phyloP scores from a whole-genome alignment of 2,329 filamentous ascomycete species.

The Bisporella sp. region DNA sequence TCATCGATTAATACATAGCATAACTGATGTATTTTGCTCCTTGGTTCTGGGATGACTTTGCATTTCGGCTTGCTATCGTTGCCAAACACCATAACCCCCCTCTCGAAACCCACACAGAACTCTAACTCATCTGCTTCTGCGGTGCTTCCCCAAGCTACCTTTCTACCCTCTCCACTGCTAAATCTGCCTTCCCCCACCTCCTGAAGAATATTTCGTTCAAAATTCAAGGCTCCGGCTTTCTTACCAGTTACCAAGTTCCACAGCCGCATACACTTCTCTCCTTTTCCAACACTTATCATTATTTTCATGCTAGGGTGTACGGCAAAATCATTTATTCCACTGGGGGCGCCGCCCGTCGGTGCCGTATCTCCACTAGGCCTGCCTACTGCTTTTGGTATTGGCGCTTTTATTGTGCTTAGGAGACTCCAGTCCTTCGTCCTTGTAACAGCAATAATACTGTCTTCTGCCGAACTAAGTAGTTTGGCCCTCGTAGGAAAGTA shows the following conservation, averaged over 20 bases:
- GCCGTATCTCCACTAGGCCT: constrained; percentile 88
- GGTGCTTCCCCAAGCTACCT: constrained; percentile 70
- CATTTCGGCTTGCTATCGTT: constrained; percentile 81
- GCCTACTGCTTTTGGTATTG: constrained; percentile 71
- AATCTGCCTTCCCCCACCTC: constrained; percentile 71
- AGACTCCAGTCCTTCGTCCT: constrained; percentile 85
- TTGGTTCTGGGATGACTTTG: constrained; percentile 57
- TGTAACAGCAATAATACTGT: constrained; percentile 85
- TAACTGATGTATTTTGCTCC: constrained; percentile 79
- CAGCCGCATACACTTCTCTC: constrained; percentile 83
- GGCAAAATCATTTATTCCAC: constrained; percentile 91
- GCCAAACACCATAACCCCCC: constrained; percentile 77
- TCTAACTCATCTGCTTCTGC: constrained; percentile 61
- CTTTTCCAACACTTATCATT: constrained; percentile 87
- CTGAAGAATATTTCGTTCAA: constrained; percentile 63
- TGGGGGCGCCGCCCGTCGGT: constrained; percentile 68
- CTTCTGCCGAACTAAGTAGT: constrained; percentile 79
- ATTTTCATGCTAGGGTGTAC: constrained; percentile 95
- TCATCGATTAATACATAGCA: constrained; percentile 55
- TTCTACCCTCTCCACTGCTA: constrained; percentile 73
- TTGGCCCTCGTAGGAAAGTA: constrained; percentile 81
- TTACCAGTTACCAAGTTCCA: constrained; percentile 97
- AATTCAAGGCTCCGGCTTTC: constrained; percentile 89
- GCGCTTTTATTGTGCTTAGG: constrained; percentile 81
- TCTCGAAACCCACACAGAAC: constrained; percentile 84